Conservation (phyloP, 495 filamentous ascomycete species). For the Lasiosphaeriaceae sp. region DNA sequence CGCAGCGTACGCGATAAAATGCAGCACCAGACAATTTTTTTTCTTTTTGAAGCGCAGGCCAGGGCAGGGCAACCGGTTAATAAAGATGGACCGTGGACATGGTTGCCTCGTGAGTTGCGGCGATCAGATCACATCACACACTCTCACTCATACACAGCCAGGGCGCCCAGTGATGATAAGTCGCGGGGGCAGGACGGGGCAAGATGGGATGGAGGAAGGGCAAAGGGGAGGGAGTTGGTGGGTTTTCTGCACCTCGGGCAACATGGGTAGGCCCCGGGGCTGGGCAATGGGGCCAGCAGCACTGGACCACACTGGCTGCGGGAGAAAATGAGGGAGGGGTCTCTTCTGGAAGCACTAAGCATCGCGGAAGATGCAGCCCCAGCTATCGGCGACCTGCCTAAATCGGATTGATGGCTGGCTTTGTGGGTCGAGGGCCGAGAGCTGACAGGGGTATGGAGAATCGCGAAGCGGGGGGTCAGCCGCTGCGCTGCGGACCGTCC, state of each 20-base stretch:
- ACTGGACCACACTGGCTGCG: not conserved
- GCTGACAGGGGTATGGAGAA: slow-evolving; percentile 18
- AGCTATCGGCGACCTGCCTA: slow-evolving; percentile 33
- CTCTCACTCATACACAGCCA: slow-evolving; percentile 12
- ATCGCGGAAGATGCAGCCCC: slow-evolving; percentile 29
- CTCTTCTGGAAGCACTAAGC: slow-evolving; percentile 18
- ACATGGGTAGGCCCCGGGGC: not conserved
- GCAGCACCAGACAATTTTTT: not conserved
- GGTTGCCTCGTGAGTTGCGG: slow-evolving; percentile 17
- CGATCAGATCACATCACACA: not conserved
- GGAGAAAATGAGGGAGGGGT: slow-evolving; percentile 12
- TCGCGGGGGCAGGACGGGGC: slow-evolving; percentile 1
- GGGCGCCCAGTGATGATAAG: not conserved
- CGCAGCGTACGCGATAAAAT: slow-evolving; percentile 5
- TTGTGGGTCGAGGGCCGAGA: slow-evolving; percentile 22
- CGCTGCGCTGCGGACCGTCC: not conserved
- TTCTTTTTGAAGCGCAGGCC: slow-evolving; percentile 7
- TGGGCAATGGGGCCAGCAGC: not conserved
- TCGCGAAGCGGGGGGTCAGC: slow-evolving; percentile 25
- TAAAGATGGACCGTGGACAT: slow-evolving; percentile 22
- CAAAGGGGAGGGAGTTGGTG: slow-evolving; percentile 3
- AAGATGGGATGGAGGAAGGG: not conserved
- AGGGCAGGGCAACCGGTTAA: slow-evolving; percentile 18
- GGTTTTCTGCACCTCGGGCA: slow-evolving; percentile 6
- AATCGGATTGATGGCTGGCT: slow-evolving; percentile 33